Base-by-base conservation (phyloP, 2,329 filamentous ascomycete genomes). In the Diaporthe destruens region DNA sequence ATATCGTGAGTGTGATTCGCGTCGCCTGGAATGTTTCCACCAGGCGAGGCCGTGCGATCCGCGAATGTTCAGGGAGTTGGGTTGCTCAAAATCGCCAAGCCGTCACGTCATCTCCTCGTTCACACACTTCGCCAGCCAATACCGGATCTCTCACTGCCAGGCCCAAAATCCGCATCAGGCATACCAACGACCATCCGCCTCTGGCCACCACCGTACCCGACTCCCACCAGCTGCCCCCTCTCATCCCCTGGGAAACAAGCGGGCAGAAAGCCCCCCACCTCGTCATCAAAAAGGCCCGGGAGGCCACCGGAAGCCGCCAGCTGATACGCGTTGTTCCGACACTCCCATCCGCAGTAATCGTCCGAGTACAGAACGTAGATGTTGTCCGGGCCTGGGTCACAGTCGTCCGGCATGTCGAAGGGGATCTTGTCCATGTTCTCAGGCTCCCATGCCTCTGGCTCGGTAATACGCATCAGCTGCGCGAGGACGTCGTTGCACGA, bases 341-440 rank as follows among this genome's bases (percentile, higher is more conserved):
- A 80, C 71, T 79, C 78, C 78, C 77, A 79, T 2, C 78, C 76
- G 71, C 78, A 80, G 71, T 75, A 78, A 6, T 72, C 67, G n/a
- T 71, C 74, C 25, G 75, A 77, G 55, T 36, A 32, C 3, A 77
- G 51, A 6, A 67, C 55, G 12, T 55, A 56, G 25, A 75, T 71
- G 63, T 78, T 79, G 7, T 65, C 65, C 1, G 55, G 56, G 29
- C 55, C 53, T 34, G 77, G 78, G 44, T 75, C 69, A 53, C 77
- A 79, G 12, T 59, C 51, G 12, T 76, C 73, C 1, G 75, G 72
- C 72, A 75, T 74, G 16, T 67, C 42, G 72, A 78, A 78, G 25
- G 76, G 77, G 1, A 78, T 8, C 7, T 59, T 54, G 29, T 47
- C 25, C 3, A 67, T 56, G 25, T 54, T 68, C 9, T 69, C 72